phyloP scores from a whole-genome alignment of 2,329 filamentous ascomycete species.

The Sarocladium oryzae region DNA sequence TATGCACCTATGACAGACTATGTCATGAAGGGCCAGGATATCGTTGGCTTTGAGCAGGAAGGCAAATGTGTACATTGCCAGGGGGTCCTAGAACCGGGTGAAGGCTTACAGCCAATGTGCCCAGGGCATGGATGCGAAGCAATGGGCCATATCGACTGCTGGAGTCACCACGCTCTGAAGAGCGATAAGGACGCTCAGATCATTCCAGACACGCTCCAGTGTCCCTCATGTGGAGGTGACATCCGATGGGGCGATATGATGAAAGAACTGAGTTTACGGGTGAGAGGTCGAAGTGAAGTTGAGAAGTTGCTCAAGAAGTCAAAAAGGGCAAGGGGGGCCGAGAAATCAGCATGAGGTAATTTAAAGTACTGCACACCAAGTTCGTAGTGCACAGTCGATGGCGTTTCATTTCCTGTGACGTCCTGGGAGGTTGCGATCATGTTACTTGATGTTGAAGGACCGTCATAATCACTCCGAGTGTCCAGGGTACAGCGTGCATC shows the following conservation, averaged over 20 bases:
- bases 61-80: conserved; percentile 49
- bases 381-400: too few species aligned
- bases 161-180: conserved; percentile 45
- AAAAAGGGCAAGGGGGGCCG: conserved; percentile 21
- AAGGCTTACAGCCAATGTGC: conserved; percentile 52
- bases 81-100: conserved; percentile 34
- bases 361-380: too few species aligned
- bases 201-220: conserved; percentile 62
- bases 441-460: too few species aligned
- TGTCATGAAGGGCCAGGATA: conserved; percentile 46
- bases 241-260: conserved; percentile 72
- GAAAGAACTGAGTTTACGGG: conserved; percentile 71
- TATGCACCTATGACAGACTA: conserved; percentile 48
- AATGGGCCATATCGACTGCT: conserved; percentile 54
- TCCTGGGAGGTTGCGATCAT: too few species aligned
- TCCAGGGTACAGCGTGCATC: too few species aligned
- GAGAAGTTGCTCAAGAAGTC: conserved; percentile 58
- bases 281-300: conserved; percentile 63
- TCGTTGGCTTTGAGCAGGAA: conserved; percentile 50
- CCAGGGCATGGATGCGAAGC: conserved; percentile 46
- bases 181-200: conserved; percentile 36
- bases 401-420: too few species aligned
- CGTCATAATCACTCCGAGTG: too few species aligned
- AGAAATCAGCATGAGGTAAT: conserved; percentile 4
- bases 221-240: conserved; percentile 59